Percentiles rank a stretch among this genome's conserved stretches.
Evolutionary conservation across 441 rosid genomes (phyloP).

Genomic region (Metrosideros polymorpha): DNA sequence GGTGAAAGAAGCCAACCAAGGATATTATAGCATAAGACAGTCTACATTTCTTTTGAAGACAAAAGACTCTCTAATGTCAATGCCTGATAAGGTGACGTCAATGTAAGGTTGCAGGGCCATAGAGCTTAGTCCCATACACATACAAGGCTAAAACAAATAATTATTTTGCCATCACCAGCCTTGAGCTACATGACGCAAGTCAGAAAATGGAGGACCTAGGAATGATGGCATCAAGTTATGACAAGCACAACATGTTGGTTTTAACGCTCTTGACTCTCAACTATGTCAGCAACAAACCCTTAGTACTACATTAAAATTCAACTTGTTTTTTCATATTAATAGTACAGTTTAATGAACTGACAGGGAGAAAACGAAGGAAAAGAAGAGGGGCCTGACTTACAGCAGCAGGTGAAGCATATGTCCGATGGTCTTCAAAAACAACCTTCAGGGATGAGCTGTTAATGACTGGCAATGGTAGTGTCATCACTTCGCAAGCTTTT

Average conservation of each 20-base stretch:
- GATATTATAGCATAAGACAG: neutral
- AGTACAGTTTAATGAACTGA: neutral
- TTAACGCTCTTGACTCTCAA: neutral
- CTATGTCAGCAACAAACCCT: neutral
- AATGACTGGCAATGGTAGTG: constrained; percentile 75
- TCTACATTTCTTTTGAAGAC: neutral
- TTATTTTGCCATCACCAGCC: neutral
- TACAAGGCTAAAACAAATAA: neutral
- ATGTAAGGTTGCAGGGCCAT: neutral
- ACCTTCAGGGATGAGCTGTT: constrained; percentile 72
- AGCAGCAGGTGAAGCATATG: constrained; percentile 75
- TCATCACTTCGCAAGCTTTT: constrained; percentile 68
- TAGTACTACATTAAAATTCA: neutral
- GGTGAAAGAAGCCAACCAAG: neutral
- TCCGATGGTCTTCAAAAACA: constrained; percentile 87
- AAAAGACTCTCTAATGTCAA: neutral
- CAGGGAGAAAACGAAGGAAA: neutral
- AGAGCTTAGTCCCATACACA: neutral
- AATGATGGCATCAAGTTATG: neutral
- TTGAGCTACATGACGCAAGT: neutral
- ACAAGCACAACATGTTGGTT: neutral
- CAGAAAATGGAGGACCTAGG: neutral
- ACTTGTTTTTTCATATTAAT: neutral
- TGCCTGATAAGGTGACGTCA: neutral
- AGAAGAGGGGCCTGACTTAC: constrained; percentile 45